phyloP scores from a whole-genome alignment of 805 yeast genomes.

The Candida ovalis region DNA sequence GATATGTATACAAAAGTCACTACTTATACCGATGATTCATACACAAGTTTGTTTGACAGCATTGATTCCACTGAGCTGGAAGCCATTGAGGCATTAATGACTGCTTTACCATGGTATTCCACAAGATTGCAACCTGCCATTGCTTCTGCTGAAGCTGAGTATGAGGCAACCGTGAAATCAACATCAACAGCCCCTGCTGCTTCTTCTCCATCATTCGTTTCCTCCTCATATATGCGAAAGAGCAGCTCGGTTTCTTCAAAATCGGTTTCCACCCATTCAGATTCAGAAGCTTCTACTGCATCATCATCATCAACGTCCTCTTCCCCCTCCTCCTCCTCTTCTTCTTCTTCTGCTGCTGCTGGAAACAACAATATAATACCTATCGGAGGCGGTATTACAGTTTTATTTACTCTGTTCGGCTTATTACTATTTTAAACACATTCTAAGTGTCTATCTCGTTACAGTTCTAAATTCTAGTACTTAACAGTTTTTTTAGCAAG shows the following conservation, averaged over 20 bases:
- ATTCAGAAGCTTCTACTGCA: not conserved
- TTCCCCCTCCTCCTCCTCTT: not conserved
- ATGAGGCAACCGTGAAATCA: slow-evolving; percentile 2
- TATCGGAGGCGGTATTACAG: slow-evolving; percentile 1
- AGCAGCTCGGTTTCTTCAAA: slow-evolving; percentile 1
- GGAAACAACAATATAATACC: not conserved
- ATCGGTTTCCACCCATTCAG: slow-evolving; percentile 2
- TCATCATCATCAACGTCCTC: too few relatives aligned
- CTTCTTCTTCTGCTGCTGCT: slow-evolving; percentile 2
- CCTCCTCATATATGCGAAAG: too few relatives aligned
- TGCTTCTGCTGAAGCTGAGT: slow-evolving; percentile 7
- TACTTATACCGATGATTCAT: slow-evolving; percentile 36
- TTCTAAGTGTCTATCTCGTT: not conserved
- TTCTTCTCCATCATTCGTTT: slow-evolving; percentile 5
- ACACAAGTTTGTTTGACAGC: slow-evolving; percentile 32
- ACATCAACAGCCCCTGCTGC: slow-evolving; percentile 4
- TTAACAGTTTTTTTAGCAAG: not conserved
- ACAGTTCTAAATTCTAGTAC: not conserved
- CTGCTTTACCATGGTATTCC: slow-evolving; percentile 26
- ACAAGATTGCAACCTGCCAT: slow-evolving; percentile 19
- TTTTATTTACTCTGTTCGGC: not conserved
- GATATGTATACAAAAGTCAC: slow-evolving; percentile 23
- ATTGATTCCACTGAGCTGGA: slow-evolving; percentile 3
- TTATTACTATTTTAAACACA: not conserved
- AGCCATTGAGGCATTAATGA: slow-evolving; percentile 7